Evolutionary conservation across 2,329 filamentous ascomycete genomes (phyloP).

Genomic region (Apiospora aurea): DNA sequence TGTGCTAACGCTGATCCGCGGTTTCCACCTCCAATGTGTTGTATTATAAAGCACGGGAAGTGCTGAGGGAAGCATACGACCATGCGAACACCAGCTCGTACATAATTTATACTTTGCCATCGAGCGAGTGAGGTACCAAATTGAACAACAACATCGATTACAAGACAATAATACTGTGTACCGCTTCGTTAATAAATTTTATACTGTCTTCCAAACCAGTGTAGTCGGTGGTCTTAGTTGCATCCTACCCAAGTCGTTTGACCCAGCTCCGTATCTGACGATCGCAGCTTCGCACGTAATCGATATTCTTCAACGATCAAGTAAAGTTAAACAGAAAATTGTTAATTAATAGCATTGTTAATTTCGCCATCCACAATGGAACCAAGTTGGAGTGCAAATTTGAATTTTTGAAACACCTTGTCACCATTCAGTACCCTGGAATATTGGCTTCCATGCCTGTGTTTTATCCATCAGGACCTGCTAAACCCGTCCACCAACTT

Average conservation of each 20-base stretch:
- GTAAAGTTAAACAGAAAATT: neutral
- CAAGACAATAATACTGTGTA: neutral
- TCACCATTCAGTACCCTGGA: neutral
- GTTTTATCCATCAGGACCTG: neutral
- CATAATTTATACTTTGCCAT: neutral
- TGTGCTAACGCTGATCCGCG: neutral
- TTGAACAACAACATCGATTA: neutral
- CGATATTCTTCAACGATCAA: neutral
- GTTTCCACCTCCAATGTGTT: neutral
- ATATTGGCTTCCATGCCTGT: conserved; percentile 10
- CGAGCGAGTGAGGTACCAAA: neutral
- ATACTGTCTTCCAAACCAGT: neutral
- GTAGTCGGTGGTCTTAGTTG: neutral
- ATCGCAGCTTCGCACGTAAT: neutral
- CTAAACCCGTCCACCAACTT: neutral
- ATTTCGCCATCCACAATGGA: neutral
- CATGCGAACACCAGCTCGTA: neutral
- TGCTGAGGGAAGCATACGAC: neutral
- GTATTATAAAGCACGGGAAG: neutral
- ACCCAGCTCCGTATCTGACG: too few relatives aligned
- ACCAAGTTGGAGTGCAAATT: neutral
- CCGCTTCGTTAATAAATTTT: neutral
- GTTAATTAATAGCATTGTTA: neutral
- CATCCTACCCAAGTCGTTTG: neutral
- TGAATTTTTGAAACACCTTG: neutral